These are phyloP conservation scores for Coniella lustricola DNA, from an alignment of 2,329 filamentous ascomycete species.

Conservation along the genomic window DNA sequence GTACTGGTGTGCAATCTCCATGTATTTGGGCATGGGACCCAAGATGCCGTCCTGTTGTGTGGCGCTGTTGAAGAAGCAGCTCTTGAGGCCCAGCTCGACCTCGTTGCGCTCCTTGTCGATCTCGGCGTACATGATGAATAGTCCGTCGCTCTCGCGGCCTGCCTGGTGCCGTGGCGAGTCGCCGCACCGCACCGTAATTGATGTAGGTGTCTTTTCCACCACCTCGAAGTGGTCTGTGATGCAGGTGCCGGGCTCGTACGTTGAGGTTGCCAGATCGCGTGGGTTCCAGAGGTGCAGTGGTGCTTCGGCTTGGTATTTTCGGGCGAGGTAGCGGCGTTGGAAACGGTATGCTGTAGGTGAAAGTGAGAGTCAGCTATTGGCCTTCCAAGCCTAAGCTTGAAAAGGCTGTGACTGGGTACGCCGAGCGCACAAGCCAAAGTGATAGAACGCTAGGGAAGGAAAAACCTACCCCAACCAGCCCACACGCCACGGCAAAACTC, in stretches of 20 bases:
- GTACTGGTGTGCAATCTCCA: slow-evolving; percentile 31
- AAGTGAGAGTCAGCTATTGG: background rate
- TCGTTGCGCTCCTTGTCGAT: slow-evolving; percentile 52
- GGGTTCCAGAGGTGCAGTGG: slow-evolving; percentile 54
- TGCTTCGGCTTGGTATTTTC: slow-evolving; percentile 53
- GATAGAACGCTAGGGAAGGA: too few relatives aligned
- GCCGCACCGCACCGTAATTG: slow-evolving; percentile 59
- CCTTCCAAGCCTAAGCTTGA: too few relatives aligned
- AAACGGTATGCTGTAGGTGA: slow-evolving; percentile 42
- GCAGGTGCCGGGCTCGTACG: slow-evolving; percentile 55
- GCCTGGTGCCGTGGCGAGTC: slow-evolving; percentile 53
- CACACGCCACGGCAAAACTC: slow-evolving; percentile 63
- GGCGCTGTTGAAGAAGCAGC: slow-evolving; percentile 47
- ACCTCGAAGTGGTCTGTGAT: slow-evolving; percentile 70
- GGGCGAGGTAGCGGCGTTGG: slow-evolving; percentile 51
- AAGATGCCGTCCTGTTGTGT: slow-evolving; percentile 28
- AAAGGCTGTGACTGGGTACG: too few relatives aligned
- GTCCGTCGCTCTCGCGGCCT: slow-evolving; percentile 53
- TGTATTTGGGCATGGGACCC: slow-evolving; percentile 29
- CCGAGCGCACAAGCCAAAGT: too few relatives aligned
- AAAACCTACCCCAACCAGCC: slow-evolving; percentile 55
- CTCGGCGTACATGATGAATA: slow-evolving; percentile 58
- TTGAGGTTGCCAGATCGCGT: slow-evolving; percentile 45
- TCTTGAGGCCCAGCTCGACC: slow-evolving; percentile 60
- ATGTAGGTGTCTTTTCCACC: slow-evolving; percentile 52